These are phyloP conservation scores for Platanthera zijinensis DNA, from an alignment of 106 monocot genomes.

Conservation along the genomic window DNA sequence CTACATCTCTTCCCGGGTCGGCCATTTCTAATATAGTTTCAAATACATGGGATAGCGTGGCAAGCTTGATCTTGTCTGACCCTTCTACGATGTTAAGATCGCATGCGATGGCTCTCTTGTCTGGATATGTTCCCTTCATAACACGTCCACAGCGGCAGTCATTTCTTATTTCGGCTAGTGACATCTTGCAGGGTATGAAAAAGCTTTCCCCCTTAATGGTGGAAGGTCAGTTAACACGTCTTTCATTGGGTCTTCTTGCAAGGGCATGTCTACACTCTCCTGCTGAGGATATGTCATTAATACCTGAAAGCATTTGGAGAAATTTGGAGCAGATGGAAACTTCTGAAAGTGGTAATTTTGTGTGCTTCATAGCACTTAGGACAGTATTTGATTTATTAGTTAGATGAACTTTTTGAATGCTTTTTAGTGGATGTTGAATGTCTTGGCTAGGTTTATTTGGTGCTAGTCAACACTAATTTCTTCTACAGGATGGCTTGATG, in stretches of 20 bases:
- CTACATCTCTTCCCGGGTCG: conserved; percentile 21
- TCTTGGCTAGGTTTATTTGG: background rate
- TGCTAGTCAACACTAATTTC: background rate
- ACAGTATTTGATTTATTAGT: background rate
- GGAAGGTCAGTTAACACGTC: conserved; percentile 44
- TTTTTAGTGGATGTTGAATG: background rate
- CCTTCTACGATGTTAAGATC: conserved; percentile 60
- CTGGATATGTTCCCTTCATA: conserved; percentile 62
- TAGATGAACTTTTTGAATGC: background rate
- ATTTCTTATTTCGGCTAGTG: conserved; percentile 56
- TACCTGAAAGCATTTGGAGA: conserved; percentile 82
- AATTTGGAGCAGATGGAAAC: conserved; percentile 51
- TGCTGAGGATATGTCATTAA: conserved; percentile 68
- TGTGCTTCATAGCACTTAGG: background rate
- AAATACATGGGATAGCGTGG: conserved; percentile 76
- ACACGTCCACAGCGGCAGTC: conserved; percentile 51
- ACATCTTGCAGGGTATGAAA: conserved; percentile 35
- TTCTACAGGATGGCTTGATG: conserved; percentile 36
- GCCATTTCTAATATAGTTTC: conserved; percentile 39
- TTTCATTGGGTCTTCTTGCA: conserved; percentile 69
- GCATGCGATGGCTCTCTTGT: conserved; percentile 66
- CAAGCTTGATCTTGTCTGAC: conserved; percentile 51
- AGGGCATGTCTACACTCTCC: conserved; percentile 74
- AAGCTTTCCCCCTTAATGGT: conserved; percentile 21
- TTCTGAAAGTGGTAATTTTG: conserved; percentile 48